These are phyloP conservation scores for Aspergillus alliaceus DNA, from an alignment of 2,329 filamentous ascomycete genomes.

Conservation along the genomic window DNA sequence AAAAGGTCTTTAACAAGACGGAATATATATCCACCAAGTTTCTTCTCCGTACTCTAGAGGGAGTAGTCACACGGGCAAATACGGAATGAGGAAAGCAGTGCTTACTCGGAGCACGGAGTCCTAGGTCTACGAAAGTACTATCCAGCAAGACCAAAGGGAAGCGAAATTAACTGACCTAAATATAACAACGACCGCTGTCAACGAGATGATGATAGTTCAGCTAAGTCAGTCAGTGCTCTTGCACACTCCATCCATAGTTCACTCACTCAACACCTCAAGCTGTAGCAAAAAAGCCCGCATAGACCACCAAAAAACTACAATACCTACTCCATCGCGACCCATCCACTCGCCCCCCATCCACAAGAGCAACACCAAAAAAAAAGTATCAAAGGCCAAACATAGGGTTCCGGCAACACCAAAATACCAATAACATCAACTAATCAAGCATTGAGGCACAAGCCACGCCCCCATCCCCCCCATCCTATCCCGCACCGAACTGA, in stretches of 20 bases:
- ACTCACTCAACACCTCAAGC: not conserved
- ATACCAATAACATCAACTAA: not conserved
- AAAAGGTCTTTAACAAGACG: not conserved
- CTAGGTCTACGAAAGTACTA: no score
- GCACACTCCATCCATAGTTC: not conserved
- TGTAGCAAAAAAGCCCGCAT: not conserved
- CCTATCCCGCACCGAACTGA: not conserved
- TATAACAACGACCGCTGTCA: not conserved
- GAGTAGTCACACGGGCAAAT: not conserved
- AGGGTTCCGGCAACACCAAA: not conserved
- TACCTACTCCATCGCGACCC: not conserved
- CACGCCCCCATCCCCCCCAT: not conserved
- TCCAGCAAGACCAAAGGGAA: no score
- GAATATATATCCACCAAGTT: not conserved
- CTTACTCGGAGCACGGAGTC: no score
- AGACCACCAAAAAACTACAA: not conserved
- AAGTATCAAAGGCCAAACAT: not conserved
- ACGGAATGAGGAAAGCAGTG: not conserved
- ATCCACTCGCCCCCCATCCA: no score
- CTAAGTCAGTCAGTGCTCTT: no score
- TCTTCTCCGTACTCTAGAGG: no score
- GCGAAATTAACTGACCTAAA: conserved; percentile 12
- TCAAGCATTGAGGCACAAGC: conserved; percentile 1
- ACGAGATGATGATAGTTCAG: not conserved
- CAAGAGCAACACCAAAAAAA: not conserved